Base-by-base conservation (phyloP, 2,329 filamentous ascomycete genomes). In the Cladorrhinum sp. region DNA sequence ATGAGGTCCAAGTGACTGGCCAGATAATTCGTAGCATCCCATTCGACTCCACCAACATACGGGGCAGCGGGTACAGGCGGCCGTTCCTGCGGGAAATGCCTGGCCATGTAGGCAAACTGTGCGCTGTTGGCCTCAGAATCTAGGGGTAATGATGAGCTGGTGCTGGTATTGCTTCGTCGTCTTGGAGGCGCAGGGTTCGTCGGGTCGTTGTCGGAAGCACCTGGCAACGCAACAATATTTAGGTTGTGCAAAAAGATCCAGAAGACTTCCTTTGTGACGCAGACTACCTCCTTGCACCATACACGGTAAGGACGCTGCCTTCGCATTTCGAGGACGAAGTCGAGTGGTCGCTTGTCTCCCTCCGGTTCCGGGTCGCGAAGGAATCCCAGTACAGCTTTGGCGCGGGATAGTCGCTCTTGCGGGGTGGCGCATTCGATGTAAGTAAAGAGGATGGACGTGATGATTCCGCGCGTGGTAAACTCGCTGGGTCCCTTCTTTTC, bases 221-320 rank as follows among this genome's bases (percentile, higher is more conserved):
- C 70, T 1, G 87, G 84, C 32, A 90, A 75, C 22, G 91, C 83
- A 38, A 98, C 84, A 50, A 97, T 88, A 69, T 98, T 98, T 60
- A 96, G 81, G 67, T 96, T 90, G 75, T 98, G 93, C 57, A 98
- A 81, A 77, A 98, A 99, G 72, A 98, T 98, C 93, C 93, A 99
- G 73, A 99, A 99, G 25, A 98, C 93, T 74, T 99, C 93, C 74
- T 97, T 97, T 48, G 93, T 96, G 52, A 98, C 93, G 68, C 90
- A 93, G 62, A 88, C 88, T 18, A 93, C 86, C 76, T 99, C 95
- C 74, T 93, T 95, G 76, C 89, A 92, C 93, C 93, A 99, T 2
- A 96, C 85, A 32, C 92, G 89, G 74, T 97, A 99, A 0, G 93
- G 93, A 0, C 93, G 85, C 54, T 92, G 85, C 36, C 88, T 87